phyloP scores from a whole-genome alignment of 805 yeast genomes.

The Grigorovia jiainica region DNA sequence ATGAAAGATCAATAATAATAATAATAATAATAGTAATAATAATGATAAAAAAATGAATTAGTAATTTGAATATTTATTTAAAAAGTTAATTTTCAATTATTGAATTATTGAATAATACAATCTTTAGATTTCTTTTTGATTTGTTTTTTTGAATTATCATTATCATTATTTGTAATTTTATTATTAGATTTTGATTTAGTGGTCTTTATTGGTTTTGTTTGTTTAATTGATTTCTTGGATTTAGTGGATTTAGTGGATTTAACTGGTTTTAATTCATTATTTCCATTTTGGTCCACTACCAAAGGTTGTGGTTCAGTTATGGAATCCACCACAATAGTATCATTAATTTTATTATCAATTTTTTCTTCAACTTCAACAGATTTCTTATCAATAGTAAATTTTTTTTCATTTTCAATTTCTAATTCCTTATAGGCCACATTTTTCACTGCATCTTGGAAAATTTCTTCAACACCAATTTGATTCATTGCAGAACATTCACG shows the following conservation, averaged over 20 bases:
- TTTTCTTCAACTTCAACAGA: not conserved
- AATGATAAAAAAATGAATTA: not conserved
- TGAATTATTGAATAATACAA: not conserved
- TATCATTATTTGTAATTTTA: too few relatives aligned
- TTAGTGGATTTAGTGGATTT: not conserved
- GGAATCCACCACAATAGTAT: too few relatives aligned
- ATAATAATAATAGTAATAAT: not conserved
- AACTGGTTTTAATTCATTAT: not conserved
- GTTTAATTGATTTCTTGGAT: not conserved
- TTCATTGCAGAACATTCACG: slow-evolving; percentile 88
- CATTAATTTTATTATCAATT: too few relatives aligned
- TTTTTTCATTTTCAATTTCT: slow-evolving; percentile 23
- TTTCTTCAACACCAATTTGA: slow-evolving; percentile 75
- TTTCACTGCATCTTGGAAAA: slow-evolving; percentile 74
- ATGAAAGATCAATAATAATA: not conserved
- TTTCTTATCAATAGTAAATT: not conserved
- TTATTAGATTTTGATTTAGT: not conserved
- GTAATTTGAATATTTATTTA: not conserved
- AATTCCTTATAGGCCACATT: slow-evolving; percentile 37
- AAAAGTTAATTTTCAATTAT: not conserved
- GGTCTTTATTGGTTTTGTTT: not conserved
- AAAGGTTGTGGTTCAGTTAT: not conserved
- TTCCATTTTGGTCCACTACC: not conserved
- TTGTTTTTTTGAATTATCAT: not conserved
- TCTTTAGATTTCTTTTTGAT: not conserved